Evolutionary conservation across 345 rosid genomes (phyloP).

Genomic region (Ailanthus altissimus): DNA sequence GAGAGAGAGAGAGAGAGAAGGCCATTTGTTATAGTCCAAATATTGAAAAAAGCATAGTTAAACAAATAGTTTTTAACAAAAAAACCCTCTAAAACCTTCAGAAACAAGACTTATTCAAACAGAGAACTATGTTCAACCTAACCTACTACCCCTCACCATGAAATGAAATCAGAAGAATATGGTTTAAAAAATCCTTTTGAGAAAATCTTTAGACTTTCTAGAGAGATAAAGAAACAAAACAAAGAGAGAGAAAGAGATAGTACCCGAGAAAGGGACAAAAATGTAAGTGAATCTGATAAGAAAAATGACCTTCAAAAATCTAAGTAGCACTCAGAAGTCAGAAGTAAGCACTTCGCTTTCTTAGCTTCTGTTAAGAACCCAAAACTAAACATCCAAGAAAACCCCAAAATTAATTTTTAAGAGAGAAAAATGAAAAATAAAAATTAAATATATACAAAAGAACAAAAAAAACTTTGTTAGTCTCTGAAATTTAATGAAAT

Average conservation of each 20-base stretch:
- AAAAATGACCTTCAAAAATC: conserved; percentile 14
- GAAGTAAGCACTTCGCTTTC: conserved; percentile 9
- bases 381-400: background rate
- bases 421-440: background rate
- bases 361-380: background rate
- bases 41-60: conserved; percentile 24
- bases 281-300: conserved; percentile 25
- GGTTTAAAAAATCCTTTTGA: conserved; percentile 22
- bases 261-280: conserved; percentile 25
- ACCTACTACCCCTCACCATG: background rate
- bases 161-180: conserved; percentile 16
- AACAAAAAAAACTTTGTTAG: background rate
- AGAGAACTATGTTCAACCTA: background rate
- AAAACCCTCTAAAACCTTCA: conserved; percentile 17
- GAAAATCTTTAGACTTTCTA: conserved; percentile 15
- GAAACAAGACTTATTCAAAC: conserved; percentile 19
- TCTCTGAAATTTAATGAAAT: background rate
- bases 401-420: too few relatives aligned
- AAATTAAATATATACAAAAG: background rate
- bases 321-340: background rate
- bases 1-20: background rate
- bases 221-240: background rate
- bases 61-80: conserved; percentile 14
- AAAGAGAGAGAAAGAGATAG: background rate
- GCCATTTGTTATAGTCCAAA: background rate